A percentile compares a stretch with the other conserved stretches of the same genome.
Conservation (phyloP, 2,329 filamentous ascomycete genomes). For the Arthrobotrys pseudoclavata region DNA sequence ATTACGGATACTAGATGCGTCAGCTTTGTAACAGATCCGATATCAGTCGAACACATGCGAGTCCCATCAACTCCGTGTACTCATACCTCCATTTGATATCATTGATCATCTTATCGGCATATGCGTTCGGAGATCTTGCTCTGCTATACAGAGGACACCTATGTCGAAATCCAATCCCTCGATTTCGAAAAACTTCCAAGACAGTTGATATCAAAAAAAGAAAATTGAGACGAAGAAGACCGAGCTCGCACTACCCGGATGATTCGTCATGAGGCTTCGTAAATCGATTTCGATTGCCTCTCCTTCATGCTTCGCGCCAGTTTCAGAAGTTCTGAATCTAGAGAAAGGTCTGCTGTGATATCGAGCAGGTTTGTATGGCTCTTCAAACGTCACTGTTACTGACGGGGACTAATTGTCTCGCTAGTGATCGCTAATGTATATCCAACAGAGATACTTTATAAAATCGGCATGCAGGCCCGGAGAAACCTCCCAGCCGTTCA, state of each 20-base stretch:
- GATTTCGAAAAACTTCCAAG: too few relatives aligned
- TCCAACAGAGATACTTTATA: background rate
- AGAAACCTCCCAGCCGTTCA: constrained; percentile 6
- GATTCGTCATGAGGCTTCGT: constrained; percentile 10
- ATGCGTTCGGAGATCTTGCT: background rate
- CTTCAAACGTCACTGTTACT: background rate
- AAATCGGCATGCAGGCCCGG: constrained; percentile 19
- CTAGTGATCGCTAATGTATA: constrained; percentile 11
- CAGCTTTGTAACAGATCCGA: constrained; percentile 14
- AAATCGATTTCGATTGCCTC: constrained; percentile 16
- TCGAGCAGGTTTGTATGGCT: background rate
- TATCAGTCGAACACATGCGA: constrained; percentile 17
- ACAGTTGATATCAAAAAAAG: background rate
- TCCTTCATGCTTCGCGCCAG: constrained; percentile 15
- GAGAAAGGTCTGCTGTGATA: background rate
- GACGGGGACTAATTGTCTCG: background rate
- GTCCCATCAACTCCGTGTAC: background rate
- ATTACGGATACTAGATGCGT: constrained; percentile 11
- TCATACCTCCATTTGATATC: background rate
- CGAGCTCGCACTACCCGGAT: constrained; percentile 6
- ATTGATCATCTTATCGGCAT: background rate
- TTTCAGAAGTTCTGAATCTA: constrained; percentile 2
- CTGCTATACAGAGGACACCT: background rate
- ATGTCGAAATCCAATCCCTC: constrained; percentile 7
- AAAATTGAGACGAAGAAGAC: background rate